Base-by-base conservation (phyloP, 257 asterid species). In the Nicotiana noctiflora region DNA sequence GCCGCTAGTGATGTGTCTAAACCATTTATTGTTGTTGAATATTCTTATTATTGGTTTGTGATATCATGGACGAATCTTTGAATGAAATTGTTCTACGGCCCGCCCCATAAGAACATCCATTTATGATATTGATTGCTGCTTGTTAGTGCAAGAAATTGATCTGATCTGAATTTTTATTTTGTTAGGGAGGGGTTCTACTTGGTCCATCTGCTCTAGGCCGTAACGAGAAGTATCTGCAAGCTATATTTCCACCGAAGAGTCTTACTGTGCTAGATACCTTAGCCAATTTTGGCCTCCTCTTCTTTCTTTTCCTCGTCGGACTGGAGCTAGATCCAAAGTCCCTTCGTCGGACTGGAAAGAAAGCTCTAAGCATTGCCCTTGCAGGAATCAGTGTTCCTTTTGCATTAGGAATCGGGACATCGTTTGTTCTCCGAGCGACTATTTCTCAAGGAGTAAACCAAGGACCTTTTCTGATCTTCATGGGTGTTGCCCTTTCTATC, bases 161-260 rank as follows among this genome's bases (percentile, higher is more conserved):
- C 29, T 70, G 37, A 6, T 31, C 29, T 60, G 19, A 7, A 2
- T 23, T 37, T 82, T 17, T 23, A 68, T 17, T 11, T 83, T 68
- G 13, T 2, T 83, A 94, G 98, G 98, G 98, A 61, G 98, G 98
- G 81, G 57, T 94, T 82, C 74, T 94, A 59, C 93, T 94, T 2
- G 98, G 98, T 2, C 98, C 98, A 27, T 94, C 98, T 21, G 97
- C 94, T 60, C 81, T 94, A 18, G 98, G 98, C 2, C 89, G 94
- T 57, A 91, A 83, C 64, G 17, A 68, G 23, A 78, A 56, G 13
- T 94, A 86, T 72, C 84, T 94, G n/a, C 75, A 88, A 3, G 76
- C 97, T 8, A 61, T 94, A 27, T 94, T 94, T 66, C 98, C 97
- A 7, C 55, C 89, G 0, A 84, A 31, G 81, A 92, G 98, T 83